Percentiles rank a stretch among this genome's conserved stretches.
phyloP scores from a whole-genome alignment of 805 yeast genomes.

The Cyberlindnera maritima region DNA sequence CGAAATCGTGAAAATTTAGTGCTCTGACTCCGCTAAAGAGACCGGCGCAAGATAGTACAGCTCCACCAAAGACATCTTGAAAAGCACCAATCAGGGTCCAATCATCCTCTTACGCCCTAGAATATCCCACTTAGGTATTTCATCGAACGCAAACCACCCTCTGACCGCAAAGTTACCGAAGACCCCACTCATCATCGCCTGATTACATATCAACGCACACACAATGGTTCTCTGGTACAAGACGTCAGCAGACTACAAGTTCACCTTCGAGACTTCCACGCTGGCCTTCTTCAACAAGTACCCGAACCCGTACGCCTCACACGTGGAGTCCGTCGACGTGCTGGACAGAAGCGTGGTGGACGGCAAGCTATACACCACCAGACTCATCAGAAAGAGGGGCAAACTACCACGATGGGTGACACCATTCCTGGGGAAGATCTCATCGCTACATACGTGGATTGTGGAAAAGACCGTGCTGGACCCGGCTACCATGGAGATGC shows the following conservation, averaged over 20 bases:
- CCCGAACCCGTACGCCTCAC: slow-evolving; percentile 77
- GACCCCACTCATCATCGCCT: no score
- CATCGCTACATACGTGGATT: slow-evolving; percentile 63
- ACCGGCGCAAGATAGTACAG: no score
- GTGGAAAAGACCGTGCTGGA: slow-evolving; percentile 76
- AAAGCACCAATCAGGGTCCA: no score
- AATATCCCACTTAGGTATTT: no score
- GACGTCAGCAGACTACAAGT: slow-evolving; percentile 52
- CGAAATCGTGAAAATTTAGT: background rate
- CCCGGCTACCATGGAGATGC: slow-evolving; percentile 50
- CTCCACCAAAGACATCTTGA: no score
- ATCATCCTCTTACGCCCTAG: no score
- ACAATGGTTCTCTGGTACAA: slow-evolving; percentile 64
- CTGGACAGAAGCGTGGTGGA: slow-evolving; percentile 58
- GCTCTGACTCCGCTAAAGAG: background rate
- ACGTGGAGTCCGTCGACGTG: slow-evolving; percentile 83
- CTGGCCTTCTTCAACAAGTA: slow-evolving; percentile 74
- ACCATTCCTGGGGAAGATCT: slow-evolving; percentile 67
- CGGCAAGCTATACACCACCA: slow-evolving; percentile 68
- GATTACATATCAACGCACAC: background rate
- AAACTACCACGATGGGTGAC: slow-evolving; percentile 75
- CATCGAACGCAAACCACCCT: no score
- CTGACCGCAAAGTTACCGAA: no score
- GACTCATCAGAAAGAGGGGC: slow-evolving; percentile 76
- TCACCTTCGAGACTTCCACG: slow-evolving; percentile 70